Conservation (phyloP, 2,329 filamentous ascomycete genomes). For the Fusarium oligoseptatum region DNA sequence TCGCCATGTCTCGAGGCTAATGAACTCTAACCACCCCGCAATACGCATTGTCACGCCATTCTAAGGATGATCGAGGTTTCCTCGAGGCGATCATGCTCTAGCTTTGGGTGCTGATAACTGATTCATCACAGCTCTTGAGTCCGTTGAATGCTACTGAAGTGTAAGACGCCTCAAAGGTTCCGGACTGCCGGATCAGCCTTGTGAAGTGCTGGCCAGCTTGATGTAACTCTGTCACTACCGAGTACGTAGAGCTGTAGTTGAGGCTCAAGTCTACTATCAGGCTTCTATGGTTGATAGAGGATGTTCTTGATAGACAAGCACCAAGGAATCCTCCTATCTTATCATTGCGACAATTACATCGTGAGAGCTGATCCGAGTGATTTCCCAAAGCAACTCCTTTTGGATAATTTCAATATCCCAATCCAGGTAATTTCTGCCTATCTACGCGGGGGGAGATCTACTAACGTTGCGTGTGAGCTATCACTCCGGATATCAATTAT, state of each 20-base stretch:
- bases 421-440: not conserved
- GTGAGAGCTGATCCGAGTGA: not conserved
- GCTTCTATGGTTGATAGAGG: not conserved
- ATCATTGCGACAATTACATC: not conserved
- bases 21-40: constrained; percentile 10
- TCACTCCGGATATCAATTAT: not conserved
- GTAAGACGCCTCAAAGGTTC: not conserved
- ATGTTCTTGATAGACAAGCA: not conserved
- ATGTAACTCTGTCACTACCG: not conserved
- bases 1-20: not conserved
- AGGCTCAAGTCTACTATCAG: not conserved
- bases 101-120: not conserved
- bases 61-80: not conserved
- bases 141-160: not conserved
- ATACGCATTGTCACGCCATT: constrained; percentile 4
- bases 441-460: not conserved
- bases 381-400: not conserved
- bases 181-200: not conserved
- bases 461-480: not conserved
- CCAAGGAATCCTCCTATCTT: not conserved
- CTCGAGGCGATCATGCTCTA: not conserved
- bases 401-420: not conserved
- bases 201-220: not conserved
- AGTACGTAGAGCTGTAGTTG: not conserved
- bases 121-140: not conserved